Conservation (phyloP, 345 rosid genomes). For the Leavenworthia alabamica region DNA sequence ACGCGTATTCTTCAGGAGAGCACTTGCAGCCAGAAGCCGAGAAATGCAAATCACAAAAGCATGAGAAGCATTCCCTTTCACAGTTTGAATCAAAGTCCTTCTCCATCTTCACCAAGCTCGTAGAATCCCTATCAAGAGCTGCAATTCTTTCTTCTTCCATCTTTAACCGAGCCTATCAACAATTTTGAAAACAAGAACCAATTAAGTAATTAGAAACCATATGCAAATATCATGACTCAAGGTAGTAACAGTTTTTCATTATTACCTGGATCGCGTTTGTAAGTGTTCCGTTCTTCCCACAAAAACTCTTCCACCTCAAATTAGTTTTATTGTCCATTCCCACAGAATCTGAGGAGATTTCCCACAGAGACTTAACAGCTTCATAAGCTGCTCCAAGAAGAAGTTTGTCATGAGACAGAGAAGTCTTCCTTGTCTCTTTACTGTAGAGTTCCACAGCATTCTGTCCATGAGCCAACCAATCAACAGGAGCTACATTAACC, state of each 20-base stretch:
- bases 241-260: not conserved
- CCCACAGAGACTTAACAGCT: slow-evolving; percentile 61
- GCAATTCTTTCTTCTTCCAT: slow-evolving; percentile 61
- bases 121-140: slow-evolving; percentile 36
- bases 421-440: slow-evolving; percentile 69
- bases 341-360: slow-evolving; percentile 34
- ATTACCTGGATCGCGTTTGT: slow-evolving; percentile 69
- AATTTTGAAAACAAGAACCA: not conserved
- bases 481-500: slow-evolving; percentile 96
- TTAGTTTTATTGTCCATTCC: slow-evolving; percentile 48
- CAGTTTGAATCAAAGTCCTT: slow-evolving; percentile 46
- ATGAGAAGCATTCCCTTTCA: slow-evolving; percentile 79
- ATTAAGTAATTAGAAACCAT: not conserved
- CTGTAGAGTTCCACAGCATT: slow-evolving; percentile 85
- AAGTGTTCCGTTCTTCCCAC: slow-evolving; percentile 82
- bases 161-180: slow-evolving; percentile 54
- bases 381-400: slow-evolving; percentile 61
- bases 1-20: slow-evolving; percentile 63
- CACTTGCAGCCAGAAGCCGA: slow-evolving; percentile 85
- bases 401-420: slow-evolving; percentile 88
- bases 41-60: slow-evolving; percentile 77
- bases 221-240: not conserved
- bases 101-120: slow-evolving; percentile 51
- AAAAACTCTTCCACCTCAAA: slow-evolving; percentile 61
- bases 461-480: slow-evolving; percentile 93